Evolutionary conservation across 345 rosid genomes (phyloP), one percentile per base, ranked within the genome.

Genomic region (Bruguiera sexangula): DNA sequence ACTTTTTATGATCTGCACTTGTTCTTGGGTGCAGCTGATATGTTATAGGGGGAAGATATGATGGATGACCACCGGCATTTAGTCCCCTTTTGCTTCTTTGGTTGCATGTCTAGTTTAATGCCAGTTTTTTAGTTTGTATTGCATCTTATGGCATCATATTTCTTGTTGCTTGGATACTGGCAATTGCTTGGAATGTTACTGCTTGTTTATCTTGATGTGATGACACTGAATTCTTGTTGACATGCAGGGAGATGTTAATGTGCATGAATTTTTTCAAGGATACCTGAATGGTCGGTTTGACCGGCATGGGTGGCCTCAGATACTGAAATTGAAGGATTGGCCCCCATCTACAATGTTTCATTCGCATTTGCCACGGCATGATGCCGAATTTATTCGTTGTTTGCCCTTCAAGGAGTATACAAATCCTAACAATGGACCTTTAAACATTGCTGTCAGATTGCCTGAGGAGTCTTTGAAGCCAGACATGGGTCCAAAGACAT

Each of bases 401-500:
- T 82, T 90, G 77, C 97, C 97, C 9, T 85, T 86, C 62, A 89
- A 85, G 76, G 85, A 84, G 63, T 93, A 89, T 79, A 93, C 88
- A n/a, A 85, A 90, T 79, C 96, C 89, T 54, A 26, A 29, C 29
- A 29, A 39, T 22, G 97, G 98, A 34, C 77, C 79, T 70, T 71
- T 85, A 46, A 90, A 93, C 76, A 76, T 93, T 48, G 85, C 97
- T 50, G 68, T 64, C 65, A 85, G 82, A 69, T 75, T 90, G 75
- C 98, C 93, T 0, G 2, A 66, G 8, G 2, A 65, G 0, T 85
- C 77, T 69, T 55, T 90, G 69, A 90, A 84, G 77, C 96, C 97
- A 10, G 93, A 93, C 79, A 70, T 90, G 90, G 96, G 97, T 62
- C 97, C 97, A 10, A 90, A 93, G 81, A 85, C 96, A 0, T 87